Percentiles rank a stretch among this genome's conserved stretches.
These are phyloP conservation scores for Cyclotella distinguenda DNA, from an alignment of 108 stramenopile genomes.

Conservation along the genomic window DNA sequence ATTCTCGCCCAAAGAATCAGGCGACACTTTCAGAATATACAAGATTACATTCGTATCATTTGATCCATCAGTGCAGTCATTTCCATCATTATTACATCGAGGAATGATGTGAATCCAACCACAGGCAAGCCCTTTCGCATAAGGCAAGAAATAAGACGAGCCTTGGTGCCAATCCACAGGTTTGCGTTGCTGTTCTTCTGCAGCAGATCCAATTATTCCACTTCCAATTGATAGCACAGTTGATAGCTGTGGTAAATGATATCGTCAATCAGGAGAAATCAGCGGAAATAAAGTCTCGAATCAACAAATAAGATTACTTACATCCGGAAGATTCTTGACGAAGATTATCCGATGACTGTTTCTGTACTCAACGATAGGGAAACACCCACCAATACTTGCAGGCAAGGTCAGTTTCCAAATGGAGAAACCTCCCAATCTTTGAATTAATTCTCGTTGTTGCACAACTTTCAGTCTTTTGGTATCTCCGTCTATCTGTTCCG, in stretches of 20 bases:
- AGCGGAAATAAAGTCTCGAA: not conserved
- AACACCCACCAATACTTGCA: not conserved
- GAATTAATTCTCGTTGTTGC: constrained; percentile 57
- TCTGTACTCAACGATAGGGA: constrained; percentile 69
- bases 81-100: not conserved
- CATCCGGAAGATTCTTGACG: constrained; percentile 35
- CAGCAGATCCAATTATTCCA: constrained; percentile 68
- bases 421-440: constrained; percentile 37
- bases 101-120: constrained; percentile 56
- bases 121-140: constrained; percentile 60
- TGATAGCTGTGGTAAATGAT: constrained; percentile 11
- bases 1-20: not conserved
- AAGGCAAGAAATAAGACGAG: constrained; percentile 45
- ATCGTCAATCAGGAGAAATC: not conserved
- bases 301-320: constrained; percentile 4
- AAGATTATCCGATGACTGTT: constrained; percentile 59
- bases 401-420: constrained; percentile 58
- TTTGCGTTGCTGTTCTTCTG: constrained; percentile 55
- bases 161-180: constrained; percentile 55
- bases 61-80: not conserved
- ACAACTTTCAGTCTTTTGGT: constrained; percentile 40
- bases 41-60: not conserved
- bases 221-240: constrained; percentile 58
- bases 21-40: constrained; percentile 5
- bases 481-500: not conserved